Evolutionary conservation across 23 red algal genomes (phyloP), one percentile per base, ranked within the genome.

Genomic region (Pyropia yezoensis): DNA sequence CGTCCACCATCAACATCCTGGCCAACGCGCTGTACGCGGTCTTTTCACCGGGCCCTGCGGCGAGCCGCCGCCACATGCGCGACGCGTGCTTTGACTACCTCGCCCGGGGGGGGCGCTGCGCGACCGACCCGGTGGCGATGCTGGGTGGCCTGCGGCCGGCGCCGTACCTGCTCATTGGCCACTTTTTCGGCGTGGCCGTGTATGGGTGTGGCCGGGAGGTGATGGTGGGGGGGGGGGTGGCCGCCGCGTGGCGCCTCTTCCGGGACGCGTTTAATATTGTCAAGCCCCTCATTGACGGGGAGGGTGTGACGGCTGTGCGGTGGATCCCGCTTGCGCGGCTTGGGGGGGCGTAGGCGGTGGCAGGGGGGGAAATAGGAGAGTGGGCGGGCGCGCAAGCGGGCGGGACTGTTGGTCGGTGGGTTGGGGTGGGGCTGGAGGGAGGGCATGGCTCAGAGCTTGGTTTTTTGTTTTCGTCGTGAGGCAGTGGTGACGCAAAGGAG

Each of bases 1-100:
- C 75, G 23, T 73, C 78, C n/a, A 96, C 92, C 49, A 96, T 96
- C 69, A 96, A 96, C 63, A 96, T 96, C 55, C 76, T 96, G 8
- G 92, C 92, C 16, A 89, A 96, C 69, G 92, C 92, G n/a, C 54
- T 96, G 33, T 96, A 96, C 39, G 73, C 79, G 26, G 68, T 96
- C 9, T 85, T 96, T 53, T 96, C 85, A 66, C 77, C 78, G 3
- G 56, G 74, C 12, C 51, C 25, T 14, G 78, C 85, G 56, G 63
- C 66, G 34, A 78, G 66, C 2, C 72, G 73, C 17, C 70, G 71
- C 65, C 77, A 96, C 5, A 96, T 96, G 83, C 79, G 86, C 47
- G 52, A 54, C 14, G 92, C 92, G 29, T 96, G 84, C 50, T 85
- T 96, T 34, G 92, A 96, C 20, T 96, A 96, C 66, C 62, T 96